These are phyloP conservation scores for Mycena kentingensis DNA, from an alignment of 768 basidiomycete species.

Conservation along the genomic window DNA sequence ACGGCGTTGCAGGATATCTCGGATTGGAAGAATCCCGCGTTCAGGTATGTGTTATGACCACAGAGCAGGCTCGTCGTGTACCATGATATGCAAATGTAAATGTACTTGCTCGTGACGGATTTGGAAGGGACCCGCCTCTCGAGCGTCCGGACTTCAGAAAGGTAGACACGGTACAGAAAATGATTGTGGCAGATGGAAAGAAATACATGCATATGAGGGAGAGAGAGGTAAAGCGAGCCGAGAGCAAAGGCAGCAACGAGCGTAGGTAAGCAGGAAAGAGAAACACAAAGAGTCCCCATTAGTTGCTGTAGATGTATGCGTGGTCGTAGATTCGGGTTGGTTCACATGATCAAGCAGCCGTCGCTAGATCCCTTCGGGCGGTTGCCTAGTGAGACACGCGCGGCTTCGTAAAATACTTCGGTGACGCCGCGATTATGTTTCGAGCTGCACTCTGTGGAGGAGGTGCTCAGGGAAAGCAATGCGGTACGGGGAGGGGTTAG, in stretches of 20 bases:
- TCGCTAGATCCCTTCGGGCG: slow-evolving; percentile 65
- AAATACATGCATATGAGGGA: slow-evolving; percentile 1
- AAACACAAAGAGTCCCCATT: slow-evolving; percentile 7
- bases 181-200: too few species aligned
- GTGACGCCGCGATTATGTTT: slow-evolving; percentile 95
- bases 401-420: slow-evolving; percentile 92
- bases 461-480: slow-evolving; percentile 4
- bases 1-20: slow-evolving; percentile 24
- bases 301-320: slow-evolving; percentile 12
- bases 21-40: slow-evolving; percentile 31
- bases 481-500: not conserved
- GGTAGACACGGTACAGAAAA: too few species aligned
- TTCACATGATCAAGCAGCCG: slow-evolving; percentile 64
- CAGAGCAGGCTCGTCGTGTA: too few species aligned
- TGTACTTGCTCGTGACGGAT: too few species aligned
- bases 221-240: slow-evolving; percentile 3
- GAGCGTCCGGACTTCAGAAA: too few species aligned
- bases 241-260: too few species aligned
- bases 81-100: too few species aligned
- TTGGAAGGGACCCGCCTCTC: too few species aligned
- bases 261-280: slow-evolving; percentile 12
- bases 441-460: slow-evolving; percentile 83
- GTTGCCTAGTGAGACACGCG: slow-evolving; percentile 78
- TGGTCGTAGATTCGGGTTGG: too few species aligned
- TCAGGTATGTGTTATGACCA: slow-evolving; percentile 28